Percentiles rank a stretch among this genome's conserved stretches.
Evolutionary conservation across 1,284 basidiomycete species (phyloP).

Genomic region (Irpex lacteus): DNA sequence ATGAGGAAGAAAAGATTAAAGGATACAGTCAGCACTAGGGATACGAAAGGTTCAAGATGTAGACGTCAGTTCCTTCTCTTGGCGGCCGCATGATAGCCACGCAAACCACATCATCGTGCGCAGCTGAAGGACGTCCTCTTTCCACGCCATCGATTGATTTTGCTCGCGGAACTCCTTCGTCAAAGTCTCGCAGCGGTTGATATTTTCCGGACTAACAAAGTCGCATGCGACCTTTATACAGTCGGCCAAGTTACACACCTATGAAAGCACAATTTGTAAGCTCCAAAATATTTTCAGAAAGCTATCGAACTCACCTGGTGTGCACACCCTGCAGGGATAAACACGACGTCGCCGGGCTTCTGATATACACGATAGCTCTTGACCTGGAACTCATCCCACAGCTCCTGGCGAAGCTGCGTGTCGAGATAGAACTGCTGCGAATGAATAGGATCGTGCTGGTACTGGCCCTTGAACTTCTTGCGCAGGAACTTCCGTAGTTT

Average conservation of each 20-base stretch:
- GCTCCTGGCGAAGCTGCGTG: constrained; percentile 58
- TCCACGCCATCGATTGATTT: constrained; percentile 86
- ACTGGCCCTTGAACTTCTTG: constrained; percentile 50
- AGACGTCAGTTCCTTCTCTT: constrained; percentile 41
- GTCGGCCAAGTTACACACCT: constrained; percentile 85
- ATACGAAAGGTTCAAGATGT: not conserved
- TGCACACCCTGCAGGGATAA: constrained; percentile 94
- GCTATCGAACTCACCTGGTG: constrained; percentile 84
- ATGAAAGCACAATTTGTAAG: not conserved
- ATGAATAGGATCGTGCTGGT: constrained; percentile 84
- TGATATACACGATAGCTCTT: constrained; percentile 85
- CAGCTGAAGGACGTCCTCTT: constrained; percentile 91
- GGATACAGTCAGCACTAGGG: not conserved
- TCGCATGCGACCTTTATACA: constrained; percentile 97
- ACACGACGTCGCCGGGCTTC: constrained; percentile 88
- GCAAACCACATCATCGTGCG: constrained; percentile 93
- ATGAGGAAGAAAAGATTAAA: not conserved
- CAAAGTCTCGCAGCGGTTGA: constrained; percentile 79
- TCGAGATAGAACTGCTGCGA: constrained; percentile 88
- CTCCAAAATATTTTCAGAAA: too few species aligned
- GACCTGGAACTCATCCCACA: constrained; percentile 70
- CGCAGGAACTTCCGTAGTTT: constrained; percentile 74
- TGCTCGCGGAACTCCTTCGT: constrained; percentile 88
- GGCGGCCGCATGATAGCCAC: constrained; percentile 67
- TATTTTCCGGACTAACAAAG: constrained; percentile 93